Percentiles rank a stretch among this genome's conserved stretches.
These are phyloP conservation scores for Metarhizium album DNA, from an alignment of 2,329 filamentous ascomycete species.

Conservation along the genomic window DNA sequence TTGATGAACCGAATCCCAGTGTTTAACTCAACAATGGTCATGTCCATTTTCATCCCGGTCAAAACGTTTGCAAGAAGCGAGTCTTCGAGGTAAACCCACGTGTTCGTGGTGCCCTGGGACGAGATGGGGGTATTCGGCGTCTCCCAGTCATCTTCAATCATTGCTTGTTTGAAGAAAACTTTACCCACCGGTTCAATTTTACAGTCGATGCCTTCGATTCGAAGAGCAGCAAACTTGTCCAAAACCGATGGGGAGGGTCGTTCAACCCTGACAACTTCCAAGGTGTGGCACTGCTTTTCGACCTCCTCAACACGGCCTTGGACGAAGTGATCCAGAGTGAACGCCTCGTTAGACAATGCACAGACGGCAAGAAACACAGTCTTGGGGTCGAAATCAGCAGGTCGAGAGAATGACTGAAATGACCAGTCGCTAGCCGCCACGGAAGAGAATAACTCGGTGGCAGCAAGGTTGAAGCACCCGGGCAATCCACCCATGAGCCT, in stretches of 20 bases:
- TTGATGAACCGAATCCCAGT: slow-evolving; percentile 58
- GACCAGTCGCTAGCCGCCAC: slow-evolving; percentile 19
- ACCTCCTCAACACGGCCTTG: slow-evolving; percentile 22
- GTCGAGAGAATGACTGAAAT: slow-evolving; percentile 15
- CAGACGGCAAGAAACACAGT: slow-evolving; percentile 34
- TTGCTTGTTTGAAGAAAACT: slow-evolving; percentile 30
- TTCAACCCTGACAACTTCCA: slow-evolving; percentile 48
- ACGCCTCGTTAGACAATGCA: slow-evolving; percentile 24
- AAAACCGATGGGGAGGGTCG: slow-evolving; percentile 29
- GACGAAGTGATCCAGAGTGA: slow-evolving; percentile 19
- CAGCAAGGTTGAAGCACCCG: slow-evolving; percentile 71
- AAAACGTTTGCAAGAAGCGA: slow-evolving; percentile 40
- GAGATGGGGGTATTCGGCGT: slow-evolving; percentile 15
- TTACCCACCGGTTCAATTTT: slow-evolving; percentile 33
- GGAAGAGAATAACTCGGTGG: slow-evolving; percentile 53
- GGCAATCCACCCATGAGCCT: slow-evolving; percentile 47
- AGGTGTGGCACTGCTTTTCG: slow-evolving; percentile 40
- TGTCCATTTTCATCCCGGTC: slow-evolving; percentile 52
- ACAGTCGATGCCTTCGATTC: slow-evolving; percentile 20
- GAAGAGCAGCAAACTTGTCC: slow-evolving; percentile 32
- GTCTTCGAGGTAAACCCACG: slow-evolving; percentile 58
- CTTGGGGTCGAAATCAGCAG: slow-evolving; percentile 31
- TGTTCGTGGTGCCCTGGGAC: slow-evolving; percentile 8
- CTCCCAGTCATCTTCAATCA: slow-evolving; percentile 38
- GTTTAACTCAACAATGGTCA: slow-evolving; percentile 44